Conservation (phyloP, 78 protist genomes). For the Anaeramoeba ignava region DNA sequence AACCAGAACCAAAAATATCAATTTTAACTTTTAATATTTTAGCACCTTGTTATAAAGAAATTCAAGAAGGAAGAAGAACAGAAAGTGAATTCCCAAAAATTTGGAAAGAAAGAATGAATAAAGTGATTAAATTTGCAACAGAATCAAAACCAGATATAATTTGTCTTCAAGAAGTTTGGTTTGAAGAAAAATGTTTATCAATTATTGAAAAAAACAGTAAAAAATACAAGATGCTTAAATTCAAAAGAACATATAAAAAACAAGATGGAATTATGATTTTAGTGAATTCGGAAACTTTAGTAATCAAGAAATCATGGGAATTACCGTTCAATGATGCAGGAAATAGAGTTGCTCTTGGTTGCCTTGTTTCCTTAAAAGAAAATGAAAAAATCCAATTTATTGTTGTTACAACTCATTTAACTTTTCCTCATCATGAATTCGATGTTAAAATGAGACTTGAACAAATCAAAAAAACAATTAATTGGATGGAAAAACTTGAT, state of each 20-base stretch:
- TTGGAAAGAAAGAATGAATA: not conserved
- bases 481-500: not conserved
- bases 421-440: not conserved
- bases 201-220: not conserved
- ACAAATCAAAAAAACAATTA: not conserved
- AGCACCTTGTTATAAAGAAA: not conserved
- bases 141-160: not conserved
- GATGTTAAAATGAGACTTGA: not conserved
- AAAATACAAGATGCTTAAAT: not conserved
- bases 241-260: not conserved
- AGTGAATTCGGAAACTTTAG: not conserved
- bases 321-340: not conserved
- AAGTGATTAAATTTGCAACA: not conserved
- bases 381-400: not conserved
- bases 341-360: not conserved
- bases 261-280: not conserved
- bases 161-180: not conserved
- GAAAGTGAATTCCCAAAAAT: not conserved
- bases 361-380: not conserved
- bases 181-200: not conserved
- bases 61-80: not conserved
- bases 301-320: not conserved
- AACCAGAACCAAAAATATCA: too few relatives aligned
- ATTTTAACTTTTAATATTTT: not conserved
- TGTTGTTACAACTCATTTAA: not conserved